These are phyloP conservation scores for Aphanocladium album DNA, from an alignment of 2,329 filamentous ascomycete species.

Conservation along the genomic window DNA sequence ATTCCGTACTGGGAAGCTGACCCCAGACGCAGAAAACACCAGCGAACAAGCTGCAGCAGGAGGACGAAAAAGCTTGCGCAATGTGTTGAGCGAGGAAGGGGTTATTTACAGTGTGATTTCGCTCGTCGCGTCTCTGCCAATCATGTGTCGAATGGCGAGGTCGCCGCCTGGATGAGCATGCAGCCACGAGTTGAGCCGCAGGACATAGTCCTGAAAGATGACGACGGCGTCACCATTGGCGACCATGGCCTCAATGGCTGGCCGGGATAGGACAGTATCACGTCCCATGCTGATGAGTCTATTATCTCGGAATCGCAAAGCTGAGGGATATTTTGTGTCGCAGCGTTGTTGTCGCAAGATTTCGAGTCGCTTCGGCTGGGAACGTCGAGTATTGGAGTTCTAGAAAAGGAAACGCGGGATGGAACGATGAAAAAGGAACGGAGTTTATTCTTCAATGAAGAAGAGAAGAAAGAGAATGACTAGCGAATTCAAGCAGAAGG, in stretches of 20 bases:
- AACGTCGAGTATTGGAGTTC: not conserved
- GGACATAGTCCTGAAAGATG: conserved; percentile 49
- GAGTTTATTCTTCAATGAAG: not conserved
- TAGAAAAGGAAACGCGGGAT: not conserved
- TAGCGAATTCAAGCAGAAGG: not conserved
- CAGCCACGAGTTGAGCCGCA: conserved; percentile 55
- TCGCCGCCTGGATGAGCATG: conserved; percentile 54
- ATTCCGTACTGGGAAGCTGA: not conserved
- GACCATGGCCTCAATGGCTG: conserved; percentile 46
- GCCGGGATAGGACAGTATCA: conserved; percentile 38
- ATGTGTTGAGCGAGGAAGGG: not conserved
- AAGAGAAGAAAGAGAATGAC: not conserved
- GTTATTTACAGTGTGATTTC: conserved; percentile 51
- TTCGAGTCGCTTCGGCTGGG: not conserved
- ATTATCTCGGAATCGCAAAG: not conserved
- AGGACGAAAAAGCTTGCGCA: not conserved
- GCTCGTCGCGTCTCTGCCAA: conserved; percentile 54
- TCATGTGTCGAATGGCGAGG: conserved; percentile 57
- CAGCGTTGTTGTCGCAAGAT: not conserved
- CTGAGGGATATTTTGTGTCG: conserved; percentile 1
- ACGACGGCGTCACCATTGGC: conserved; percentile 51
- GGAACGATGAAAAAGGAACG: not conserved
- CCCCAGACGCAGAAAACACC: not conserved
- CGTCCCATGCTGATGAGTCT: conserved; percentile 28
- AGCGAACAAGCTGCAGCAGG: not conserved